A percentile compares a stretch with the other conserved stretches of the same genome.
These are phyloP conservation scores for Solanum corneliomulleri DNA, from an alignment of 257 asterid species.

Conservation along the genomic window DNA sequence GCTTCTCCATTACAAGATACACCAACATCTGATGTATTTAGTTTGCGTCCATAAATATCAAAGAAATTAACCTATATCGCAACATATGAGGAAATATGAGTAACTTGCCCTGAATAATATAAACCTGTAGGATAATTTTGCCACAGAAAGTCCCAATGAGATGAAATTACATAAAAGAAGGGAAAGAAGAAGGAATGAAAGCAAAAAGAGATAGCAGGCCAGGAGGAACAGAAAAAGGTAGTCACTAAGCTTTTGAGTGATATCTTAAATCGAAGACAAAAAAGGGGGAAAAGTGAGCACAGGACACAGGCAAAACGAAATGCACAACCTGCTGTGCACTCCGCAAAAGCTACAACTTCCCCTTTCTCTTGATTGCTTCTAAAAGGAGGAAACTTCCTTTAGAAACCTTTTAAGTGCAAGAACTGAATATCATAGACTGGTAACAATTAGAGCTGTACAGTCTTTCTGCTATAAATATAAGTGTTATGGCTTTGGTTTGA, in stretches of 20 bases:
- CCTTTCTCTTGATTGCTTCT: background rate
- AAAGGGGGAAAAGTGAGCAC: background rate
- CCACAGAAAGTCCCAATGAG: background rate
- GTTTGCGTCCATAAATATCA: slow-evolving; percentile 81
- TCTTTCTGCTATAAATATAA: background rate
- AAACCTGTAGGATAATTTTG: background rate
- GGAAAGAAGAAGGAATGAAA: background rate
- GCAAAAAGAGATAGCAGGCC: background rate
- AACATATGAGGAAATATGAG: background rate
- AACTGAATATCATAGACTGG: background rate
- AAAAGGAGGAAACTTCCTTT: background rate
- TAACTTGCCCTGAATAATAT: background rate
- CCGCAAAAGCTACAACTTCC: background rate
- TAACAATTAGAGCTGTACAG: background rate
- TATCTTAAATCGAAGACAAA: background rate
- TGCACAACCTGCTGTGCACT: background rate
- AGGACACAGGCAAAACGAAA: background rate
- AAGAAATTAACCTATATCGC: slow-evolving; percentile 62
- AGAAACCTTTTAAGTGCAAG: background rate
- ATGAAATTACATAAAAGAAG: background rate
- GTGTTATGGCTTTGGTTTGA: background rate
- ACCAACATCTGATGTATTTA: slow-evolving; percentile 81
- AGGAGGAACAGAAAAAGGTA: background rate
- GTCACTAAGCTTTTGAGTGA: background rate
- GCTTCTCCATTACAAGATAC: slow-evolving; percentile 70